Base-by-base conservation (phyloP, 176 grass and related monocot species). In the Avena atlantica region DNA sequence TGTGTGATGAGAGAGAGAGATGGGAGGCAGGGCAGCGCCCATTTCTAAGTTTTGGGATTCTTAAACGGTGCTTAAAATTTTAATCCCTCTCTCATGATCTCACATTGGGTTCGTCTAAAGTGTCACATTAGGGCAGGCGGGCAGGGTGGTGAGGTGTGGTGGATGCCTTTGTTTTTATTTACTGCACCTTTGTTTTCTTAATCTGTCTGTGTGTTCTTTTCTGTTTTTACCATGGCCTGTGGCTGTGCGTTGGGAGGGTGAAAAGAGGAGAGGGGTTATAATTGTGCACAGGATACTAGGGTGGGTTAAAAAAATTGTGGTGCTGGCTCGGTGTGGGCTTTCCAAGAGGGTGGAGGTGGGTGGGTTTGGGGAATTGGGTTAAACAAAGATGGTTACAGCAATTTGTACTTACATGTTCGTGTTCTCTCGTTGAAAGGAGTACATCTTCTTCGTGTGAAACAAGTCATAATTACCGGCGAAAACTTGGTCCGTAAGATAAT, bases 1-100 rank as follows among this genome's bases (percentile, higher is more conserved):
- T 76, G 85, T 74, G 85, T 83, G 50, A 79, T 52, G 70, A 70
- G 64, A 42, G 40, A 42, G 63, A 78, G 66, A 69, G 34, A 80
- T 21, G 4, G 15, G 75, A 70, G 55, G 66, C 58, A 82, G 55
- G 71, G 83, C 82, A 94, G 78, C 92, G 76, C 90, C 70, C 58
- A 23, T 81, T 83, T 83, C 94, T 61, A 98, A 64, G 92, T 49
- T 90, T 94, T 91, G 94, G 94, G 90, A 98, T 98, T 90, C 97
- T 94, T 89, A 91, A 94, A 91, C 52, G 82, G 88, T 3, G 47
- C 59, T 90, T 82, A 85, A 88, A 78, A 70, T 89, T 82, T 80
- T 85, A 77, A 78, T 1, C 44, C 1, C 8, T 36, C 50, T 29
- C 70, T 71, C 31, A 20, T 80, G 51, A 37, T 40, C 74, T 16